Evolutionary conservation across 2,329 filamentous ascomycete species (phyloP), one percentile per base, ranked within the genome.

Genomic region (Fusarium sp.): DNA sequence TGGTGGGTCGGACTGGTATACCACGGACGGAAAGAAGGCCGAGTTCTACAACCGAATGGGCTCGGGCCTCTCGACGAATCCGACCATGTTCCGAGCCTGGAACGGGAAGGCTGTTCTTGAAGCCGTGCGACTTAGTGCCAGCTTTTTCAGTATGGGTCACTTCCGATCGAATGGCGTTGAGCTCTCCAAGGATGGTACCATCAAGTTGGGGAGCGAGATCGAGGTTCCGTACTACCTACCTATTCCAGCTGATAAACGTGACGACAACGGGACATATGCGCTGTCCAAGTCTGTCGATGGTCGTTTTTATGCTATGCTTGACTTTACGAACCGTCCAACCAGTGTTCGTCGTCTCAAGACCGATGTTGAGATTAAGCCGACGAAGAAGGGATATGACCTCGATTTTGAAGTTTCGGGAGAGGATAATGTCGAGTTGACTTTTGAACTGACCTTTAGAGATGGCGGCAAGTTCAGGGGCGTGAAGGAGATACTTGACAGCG

Each of bases 1-100:
- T 26, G 68, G 68, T n/a, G 68, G 68, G 6, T 71, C 68, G 15
- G 68, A 70, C 18, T 70, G 68, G 68, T 70, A 67, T 51, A 35
- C 54, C n/a, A 28, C 41, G 20, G 55, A 70, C 26, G 68, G 67
- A 36, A 71, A 71, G 11, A 71, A 71, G 20, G 42, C 61, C 26
- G 67, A 71, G 7, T 70, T 70, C 18, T 70, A 70, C 3, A 70
- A 70, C 39, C 61, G 61, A 7, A 70, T 70, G 67, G 67, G 68
- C 2, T 70, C 68, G 10, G 68, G 68, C 18, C 61, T 70, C 9
- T 71, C 68, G 6, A 70, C 68, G 7, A 70, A 71, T 20, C 68
- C 68, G 24, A 70, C 68, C 61, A 70, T 70, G 68, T 71, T 70
- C 42, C 61, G 68, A n/a, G 68, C 68, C 22, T 70, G 68, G 68